phyloP scores from a whole-genome alignment of 352 stramenopile species.

The Phytophthora pluvialis region DNA sequence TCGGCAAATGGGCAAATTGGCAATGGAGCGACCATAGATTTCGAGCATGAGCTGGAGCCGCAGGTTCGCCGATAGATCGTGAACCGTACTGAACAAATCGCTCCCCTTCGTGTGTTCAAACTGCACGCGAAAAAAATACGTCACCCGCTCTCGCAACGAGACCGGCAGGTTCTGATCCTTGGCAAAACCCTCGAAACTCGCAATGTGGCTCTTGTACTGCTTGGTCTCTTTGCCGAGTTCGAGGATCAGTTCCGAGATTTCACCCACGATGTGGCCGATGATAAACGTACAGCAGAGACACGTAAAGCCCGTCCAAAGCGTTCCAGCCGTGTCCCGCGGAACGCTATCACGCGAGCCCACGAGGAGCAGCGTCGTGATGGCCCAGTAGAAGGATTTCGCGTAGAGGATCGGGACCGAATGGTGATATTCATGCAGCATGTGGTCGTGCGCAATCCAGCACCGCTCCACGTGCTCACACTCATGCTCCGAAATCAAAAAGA shows the following conservation, averaged over 20 bases:
- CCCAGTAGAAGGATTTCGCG: constrained; percentile 76
- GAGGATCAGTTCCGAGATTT: constrained; percentile 77
- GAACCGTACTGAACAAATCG: constrained; percentile 58
- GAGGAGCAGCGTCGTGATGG: constrained; percentile 67
- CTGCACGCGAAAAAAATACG: constrained; percentile 70
- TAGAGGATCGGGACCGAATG: constrained; percentile 56
- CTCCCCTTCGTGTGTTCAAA: constrained; percentile 68
- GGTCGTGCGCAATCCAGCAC: constrained; percentile 72
- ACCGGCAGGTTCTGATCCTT: constrained; percentile 57
- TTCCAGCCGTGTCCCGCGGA: constrained; percentile 53
- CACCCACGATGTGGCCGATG: constrained; percentile 76
- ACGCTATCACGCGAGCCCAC: constrained; percentile 75
- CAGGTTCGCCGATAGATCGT: constrained; percentile 68
- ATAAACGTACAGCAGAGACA: constrained; percentile 79
- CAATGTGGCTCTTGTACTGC: constrained; percentile 61
- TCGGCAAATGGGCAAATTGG: constrained; percentile 51
- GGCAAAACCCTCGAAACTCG: constrained; percentile 70
- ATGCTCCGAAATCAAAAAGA: constrained; percentile 67
- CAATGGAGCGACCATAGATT: constrained; percentile 57
- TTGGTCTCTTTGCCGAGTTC: constrained; percentile 75
- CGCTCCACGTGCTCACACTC: constrained; percentile 53
- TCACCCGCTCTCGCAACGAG: constrained; percentile 54
- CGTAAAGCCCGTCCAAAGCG: constrained; percentile 60
- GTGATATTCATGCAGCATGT: constrained; percentile 67
- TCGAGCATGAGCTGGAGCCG: constrained; percentile 74